Evolutionary conservation across 2,329 filamentous ascomycete species (phyloP), one percentile per base, ranked within the genome.

Genomic region (Sporothrix pseudoabietina): DNA sequence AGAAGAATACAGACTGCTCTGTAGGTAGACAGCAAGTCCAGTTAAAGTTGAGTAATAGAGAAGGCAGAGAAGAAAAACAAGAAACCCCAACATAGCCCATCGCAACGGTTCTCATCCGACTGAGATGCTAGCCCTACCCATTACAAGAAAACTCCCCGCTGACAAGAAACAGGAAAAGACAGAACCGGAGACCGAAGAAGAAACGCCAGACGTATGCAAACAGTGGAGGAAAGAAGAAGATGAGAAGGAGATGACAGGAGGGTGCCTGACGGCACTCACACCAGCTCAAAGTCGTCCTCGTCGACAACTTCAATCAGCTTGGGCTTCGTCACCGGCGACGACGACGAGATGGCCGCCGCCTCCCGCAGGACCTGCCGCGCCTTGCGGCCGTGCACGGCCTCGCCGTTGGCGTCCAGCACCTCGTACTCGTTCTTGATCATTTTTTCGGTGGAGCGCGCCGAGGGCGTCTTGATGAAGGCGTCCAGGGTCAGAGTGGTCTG

Each of bases 371-470:
- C 80, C 71, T 80, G 80, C 19, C 83, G 82, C 16, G 83, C 84
- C 80, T 82, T 84, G 55, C 81, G 80, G 55, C 84, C 84, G 77
- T 81, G 82, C 52, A 85, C 79, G 1, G 82, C 78, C 54, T 85
- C 81, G 26, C 84, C 84, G 61, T 85, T 83, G 75, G 75, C 80
- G 75, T 85, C 84, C 16, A 86, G 75, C 39, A 86, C 81, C 78
- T 85, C 84, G 76, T 85, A 86, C 78, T 86, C 84, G 76, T 83
- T 82, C 79, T 84, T 54, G 59, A 73, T n/a, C 69, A 85, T 78
- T 76, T 81, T 82, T 78, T 85, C 84, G 44, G 82, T 85, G 69
- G 81, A 83, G 2, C 79, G 77, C 75, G 71, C 79, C 72, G 78
- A 81, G 77, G 74, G 44, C 30, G 52, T 78, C 78, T 80, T 82